Base-by-base conservation (phyloP, 345 rosid species). In the Triadica sebifera region DNA sequence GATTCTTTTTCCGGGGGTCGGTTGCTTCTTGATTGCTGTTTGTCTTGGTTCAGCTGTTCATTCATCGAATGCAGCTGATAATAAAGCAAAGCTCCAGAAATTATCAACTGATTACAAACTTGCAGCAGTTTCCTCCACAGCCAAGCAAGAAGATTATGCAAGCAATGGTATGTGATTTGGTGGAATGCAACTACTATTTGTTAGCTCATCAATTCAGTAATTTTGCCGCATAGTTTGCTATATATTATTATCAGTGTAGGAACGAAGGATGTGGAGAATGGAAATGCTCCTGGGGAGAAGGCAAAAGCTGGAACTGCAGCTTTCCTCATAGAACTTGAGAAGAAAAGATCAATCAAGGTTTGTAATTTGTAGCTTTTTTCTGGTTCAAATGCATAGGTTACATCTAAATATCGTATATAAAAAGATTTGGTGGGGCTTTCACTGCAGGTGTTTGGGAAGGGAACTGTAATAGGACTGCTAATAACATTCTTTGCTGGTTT, bases 11-110 rank as follows among this genome's bases (percentile, higher is more conserved):
- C 91, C 93, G 0, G 98, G 98, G 0, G 92, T 91, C 12, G 98
- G 83, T 62, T 94, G 97, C 89, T 92, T 92, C 87, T 79, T 92
- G 79, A 74, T 94, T 29, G 97, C 96, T 19, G 93, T 90, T 71
- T 89, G 86, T 79, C 91, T 94, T 8, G 94, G 90, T 8, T 89
- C 97, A 65, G 89, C 89, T 13, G 93, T 94, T 53, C 97, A 94
- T 56, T 55, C 86, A 34, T 94, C 98, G 12, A 92, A 89, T 78
- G 88, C 88, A 34, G 87, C 92, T 43, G 98, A 94, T 73, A 88
- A 89, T 63, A 86, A 76, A 81, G 86, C 78, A 6, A 94, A 92
- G 80, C 93, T 94, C 67, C 74, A 74, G 59, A 70, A 67, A 37
- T 79, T 75, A 38, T 76, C 82, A 19, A 74, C 45, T 67, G 84